Evolutionary conservation across 129 eudicot genomes (phyloP), one percentile per base, ranked within the genome.

Genomic region (Tanacetum coccineum): DNA sequence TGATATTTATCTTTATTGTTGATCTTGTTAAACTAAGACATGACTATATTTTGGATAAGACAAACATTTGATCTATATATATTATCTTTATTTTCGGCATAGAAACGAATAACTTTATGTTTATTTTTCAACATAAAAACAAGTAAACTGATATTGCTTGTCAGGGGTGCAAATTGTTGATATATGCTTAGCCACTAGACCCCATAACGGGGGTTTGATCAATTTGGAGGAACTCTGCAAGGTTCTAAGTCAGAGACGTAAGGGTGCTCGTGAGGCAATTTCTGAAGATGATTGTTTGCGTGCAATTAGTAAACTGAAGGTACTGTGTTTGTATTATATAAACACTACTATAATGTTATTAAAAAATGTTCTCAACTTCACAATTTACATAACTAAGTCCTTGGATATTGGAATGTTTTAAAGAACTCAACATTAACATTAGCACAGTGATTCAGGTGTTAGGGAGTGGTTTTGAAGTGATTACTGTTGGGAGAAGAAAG

Each of bases 121-220:
- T 22, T 22, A 22, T 22, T 2, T 22, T 22, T 36, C 40, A 64
- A 18, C 13, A 75, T 60, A n/a, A 15, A 14, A 3, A 14, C 19
- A 4, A 66, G 15, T 51, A 56, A 62, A 56, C 32, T 62, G 70
- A 30, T 44, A 15, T 28, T 73, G 81, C 72, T 83, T 84, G 78
- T 67, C 82, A 93, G 98, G 98, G 56, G 96, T 93, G 71, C 98
- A 88, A 74, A 93, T 93, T 76, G 91, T 93, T 78, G 96, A 88
- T 70, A 83, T 86, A 58, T 93, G 98, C 80, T 82, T 93, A 92
- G 96, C 96, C 58, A 93, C 96, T 40, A 84, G 98, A 84, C 85
- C 91, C 50, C 84, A 70, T 67, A 93, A 88, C 79, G 98, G 98
- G 14, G 98, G 96, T 78, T 69, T 93, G 81, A 93, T 93, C 62